Percentiles rank a stretch among this genome's conserved stretches.
These are phyloP conservation scores for Paramecium pentaurelia DNA, from an alignment of 73 alveolate genomes.

Conservation along the genomic window DNA sequence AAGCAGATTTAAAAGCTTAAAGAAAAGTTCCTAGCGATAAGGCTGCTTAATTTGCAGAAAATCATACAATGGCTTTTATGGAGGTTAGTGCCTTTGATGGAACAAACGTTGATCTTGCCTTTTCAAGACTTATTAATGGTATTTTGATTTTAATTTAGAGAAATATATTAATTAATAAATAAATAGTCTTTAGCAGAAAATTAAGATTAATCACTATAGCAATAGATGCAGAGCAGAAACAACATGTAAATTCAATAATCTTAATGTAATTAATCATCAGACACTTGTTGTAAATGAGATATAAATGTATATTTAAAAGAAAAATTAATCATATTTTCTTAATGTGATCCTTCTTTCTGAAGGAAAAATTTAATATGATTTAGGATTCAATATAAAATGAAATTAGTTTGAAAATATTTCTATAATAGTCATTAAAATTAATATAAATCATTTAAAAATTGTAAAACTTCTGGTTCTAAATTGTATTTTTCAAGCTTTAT, in stretches of 20 bases:
- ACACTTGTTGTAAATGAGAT: constrained; percentile 30
- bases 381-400: not conserved
- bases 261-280: not conserved
- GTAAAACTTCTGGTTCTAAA: not conserved
- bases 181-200: constrained; percentile 49
- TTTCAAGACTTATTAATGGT: constrained; percentile 63
- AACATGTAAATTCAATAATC: not conserved
- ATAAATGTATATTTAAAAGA: not conserved
- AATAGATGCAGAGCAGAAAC: not conserved
- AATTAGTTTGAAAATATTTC: too few species aligned
- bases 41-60: constrained; percentile 67
- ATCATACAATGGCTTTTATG: constrained; percentile 69
- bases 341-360: not conserved
- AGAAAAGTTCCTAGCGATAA: constrained; percentile 62
- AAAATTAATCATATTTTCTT: not conserved
- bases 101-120: constrained; percentile 68
- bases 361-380: not conserved
- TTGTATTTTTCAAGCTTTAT: not conserved
- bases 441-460: not conserved
- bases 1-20: constrained; percentile 65
- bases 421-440: not conserved
- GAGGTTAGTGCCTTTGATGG: constrained; percentile 73
- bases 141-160: constrained; percentile 27
- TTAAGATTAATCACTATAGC: not conserved
- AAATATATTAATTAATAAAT: constrained; percentile 65